Conservation (phyloP, 2,329 filamentous ascomycete genomes). For the Orbilia blumenaviensis region DNA sequence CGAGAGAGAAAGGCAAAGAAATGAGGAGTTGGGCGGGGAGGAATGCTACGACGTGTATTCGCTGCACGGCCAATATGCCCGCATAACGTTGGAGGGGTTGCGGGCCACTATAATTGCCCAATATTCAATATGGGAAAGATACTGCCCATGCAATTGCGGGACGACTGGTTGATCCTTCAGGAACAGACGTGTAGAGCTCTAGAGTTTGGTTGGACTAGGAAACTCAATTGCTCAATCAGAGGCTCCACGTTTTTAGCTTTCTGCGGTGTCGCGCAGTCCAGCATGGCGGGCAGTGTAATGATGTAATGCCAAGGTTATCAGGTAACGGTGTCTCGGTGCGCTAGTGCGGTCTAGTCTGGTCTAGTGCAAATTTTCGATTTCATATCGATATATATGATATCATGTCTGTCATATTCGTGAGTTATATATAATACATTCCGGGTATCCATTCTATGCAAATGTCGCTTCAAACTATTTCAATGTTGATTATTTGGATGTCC, state of each 20-base stretch:
- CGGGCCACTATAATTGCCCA: not conserved
- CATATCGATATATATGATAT: too few species aligned
- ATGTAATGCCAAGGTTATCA: constrained; percentile 47
- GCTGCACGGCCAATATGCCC: constrained; percentile 4
- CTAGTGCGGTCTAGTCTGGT: constrained; percentile 19
- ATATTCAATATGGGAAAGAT: constrained; percentile 25
- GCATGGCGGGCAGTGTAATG: constrained; percentile 25
- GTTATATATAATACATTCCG: constrained; percentile 18
- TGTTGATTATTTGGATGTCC: constrained; percentile 96
- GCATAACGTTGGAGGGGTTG: constrained; percentile 12
- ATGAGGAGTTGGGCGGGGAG: constrained; percentile 8
- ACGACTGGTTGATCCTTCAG: constrained; percentile 46
- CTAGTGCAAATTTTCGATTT: constrained; percentile 7
- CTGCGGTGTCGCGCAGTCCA: constrained; percentile 10
- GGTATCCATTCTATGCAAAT: constrained; percentile 19
- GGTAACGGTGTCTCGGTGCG: not conserved
- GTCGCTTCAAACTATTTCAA: constrained; percentile 65
- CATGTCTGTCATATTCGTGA: constrained; percentile 11
- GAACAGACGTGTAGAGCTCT: not conserved
- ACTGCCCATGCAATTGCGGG: constrained; percentile 17
- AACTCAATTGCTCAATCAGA: constrained; percentile 11
- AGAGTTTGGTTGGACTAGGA: too few species aligned
- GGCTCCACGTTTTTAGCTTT: constrained; percentile 19
- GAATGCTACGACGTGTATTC: constrained; percentile 21
- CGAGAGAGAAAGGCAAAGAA: not conserved